These are phyloP conservation scores for Yamadazyma oceani DNA, from an alignment of 1,139 yeast genomes.

Conservation along the genomic window DNA sequence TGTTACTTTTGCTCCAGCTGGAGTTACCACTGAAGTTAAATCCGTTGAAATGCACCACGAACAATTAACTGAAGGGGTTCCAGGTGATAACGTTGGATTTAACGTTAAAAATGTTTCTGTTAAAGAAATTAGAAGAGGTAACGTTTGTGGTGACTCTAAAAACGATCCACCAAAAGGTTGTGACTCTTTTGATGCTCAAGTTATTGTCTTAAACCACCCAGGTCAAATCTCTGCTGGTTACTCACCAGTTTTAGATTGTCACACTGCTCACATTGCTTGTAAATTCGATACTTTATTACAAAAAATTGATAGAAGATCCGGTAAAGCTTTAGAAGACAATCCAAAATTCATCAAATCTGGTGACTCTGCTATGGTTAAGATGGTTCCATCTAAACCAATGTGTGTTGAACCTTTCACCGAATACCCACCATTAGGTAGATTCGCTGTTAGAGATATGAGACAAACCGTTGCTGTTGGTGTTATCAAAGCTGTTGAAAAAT, in stretches of 20 bases:
- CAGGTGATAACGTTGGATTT: constrained; percentile 97
- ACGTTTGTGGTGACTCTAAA: constrained; percentile 95
- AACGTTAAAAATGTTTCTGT: constrained; percentile 94
- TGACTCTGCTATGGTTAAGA: constrained; percentile 51
- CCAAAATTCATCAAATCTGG: constrained; percentile 64
- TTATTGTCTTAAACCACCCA: constrained; percentile 88
- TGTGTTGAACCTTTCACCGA: constrained; percentile 96
- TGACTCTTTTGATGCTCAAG: constrained; percentile 86
- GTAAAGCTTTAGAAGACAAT: constrained; percentile 79
- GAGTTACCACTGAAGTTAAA: constrained; percentile 91
- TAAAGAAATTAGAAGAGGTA: constrained; percentile 93
- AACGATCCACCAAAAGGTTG: constrained; percentile 88
- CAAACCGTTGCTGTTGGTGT: constrained; percentile 99
- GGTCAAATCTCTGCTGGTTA: constrained; percentile 93
- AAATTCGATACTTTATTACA: constrained; percentile 74
- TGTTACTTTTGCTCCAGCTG: constrained; percentile 88
- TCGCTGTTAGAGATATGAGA: constrained; percentile 99
- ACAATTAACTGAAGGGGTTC: constrained; percentile 81
- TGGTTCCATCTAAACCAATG: constrained; percentile 95
- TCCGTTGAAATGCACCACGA: constrained; percentile 96
- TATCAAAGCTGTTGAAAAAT: constrained; percentile 96
- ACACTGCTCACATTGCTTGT: constrained; percentile 95
- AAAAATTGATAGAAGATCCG: constrained; percentile 76
- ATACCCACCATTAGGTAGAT: constrained; percentile 99
- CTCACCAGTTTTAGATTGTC: constrained; percentile 93